phyloP scores from a whole-genome alignment of 1,139 yeast genomes.

The Saccharomyces pastorianus region DNA sequence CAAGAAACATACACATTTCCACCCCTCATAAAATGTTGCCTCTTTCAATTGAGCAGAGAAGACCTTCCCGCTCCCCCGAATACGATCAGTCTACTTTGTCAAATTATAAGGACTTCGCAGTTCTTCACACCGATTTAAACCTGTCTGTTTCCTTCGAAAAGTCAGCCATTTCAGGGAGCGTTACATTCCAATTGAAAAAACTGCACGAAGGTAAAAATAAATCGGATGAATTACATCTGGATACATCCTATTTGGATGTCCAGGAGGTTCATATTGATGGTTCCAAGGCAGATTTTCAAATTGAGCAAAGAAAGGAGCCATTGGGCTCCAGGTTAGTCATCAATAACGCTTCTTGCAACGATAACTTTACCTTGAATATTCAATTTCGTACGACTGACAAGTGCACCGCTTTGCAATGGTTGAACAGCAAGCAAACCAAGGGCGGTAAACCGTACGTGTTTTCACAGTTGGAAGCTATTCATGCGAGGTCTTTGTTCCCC shows the following conservation, averaged over 20 bases:
- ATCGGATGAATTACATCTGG: constrained; percentile 44
- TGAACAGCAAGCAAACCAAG: constrained; percentile 69
- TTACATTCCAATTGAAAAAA: constrained; percentile 39
- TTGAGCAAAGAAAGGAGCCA: constrained; percentile 48
- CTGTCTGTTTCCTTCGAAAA: constrained; percentile 50
- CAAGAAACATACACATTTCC: background rate
- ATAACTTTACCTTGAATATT: constrained; percentile 35
- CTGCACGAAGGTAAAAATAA: constrained; percentile 9
- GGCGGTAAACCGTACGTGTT: constrained; percentile 77
- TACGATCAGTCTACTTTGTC: constrained; percentile 70
- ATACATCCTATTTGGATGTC: constrained; percentile 58
- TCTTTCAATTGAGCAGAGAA: constrained; percentile 19
- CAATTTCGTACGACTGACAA: constrained; percentile 58
- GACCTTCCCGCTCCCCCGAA: constrained; percentile 48
- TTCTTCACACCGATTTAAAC: constrained; percentile 45
- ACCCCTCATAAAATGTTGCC: constrained; percentile 10
- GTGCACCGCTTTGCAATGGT: constrained; percentile 84
- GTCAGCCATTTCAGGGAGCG: constrained; percentile 48
- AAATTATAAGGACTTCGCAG: constrained; percentile 48
- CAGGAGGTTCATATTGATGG: constrained; percentile 39
- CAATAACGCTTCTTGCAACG: constrained; percentile 15
- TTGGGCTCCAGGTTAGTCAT: constrained; percentile 59
- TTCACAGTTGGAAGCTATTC: constrained; percentile 88
- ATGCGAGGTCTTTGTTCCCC: constrained; percentile 81
- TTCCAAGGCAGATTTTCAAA: constrained; percentile 29